phyloP scores from a whole-genome alignment of 1,284 basidiomycete genomes.

The Irpex lacteus region DNA sequence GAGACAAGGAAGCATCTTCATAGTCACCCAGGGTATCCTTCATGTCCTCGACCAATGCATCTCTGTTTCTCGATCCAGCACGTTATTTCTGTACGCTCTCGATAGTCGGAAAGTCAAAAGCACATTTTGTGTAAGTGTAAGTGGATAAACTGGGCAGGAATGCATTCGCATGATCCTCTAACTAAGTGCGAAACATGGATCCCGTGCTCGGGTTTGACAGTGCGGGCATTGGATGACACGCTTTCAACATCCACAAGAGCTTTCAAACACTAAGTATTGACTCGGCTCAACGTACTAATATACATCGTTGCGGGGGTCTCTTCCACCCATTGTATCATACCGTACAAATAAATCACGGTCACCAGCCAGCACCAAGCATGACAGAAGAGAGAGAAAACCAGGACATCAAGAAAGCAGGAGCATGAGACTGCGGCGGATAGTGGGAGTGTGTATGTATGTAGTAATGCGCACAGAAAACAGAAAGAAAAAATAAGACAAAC shows the following conservation, averaged over 20 bases:
- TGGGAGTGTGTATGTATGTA: no score
- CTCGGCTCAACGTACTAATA: background rate
- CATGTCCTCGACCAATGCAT: background rate
- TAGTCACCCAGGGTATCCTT: background rate
- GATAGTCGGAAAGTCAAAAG: no score
- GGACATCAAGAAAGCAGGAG: background rate
- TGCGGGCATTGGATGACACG: no score
- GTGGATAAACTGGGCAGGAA: no score
- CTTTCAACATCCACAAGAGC: background rate
- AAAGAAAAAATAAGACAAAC: background rate
- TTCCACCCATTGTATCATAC: background rate
- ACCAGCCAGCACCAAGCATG: background rate
- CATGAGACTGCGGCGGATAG: no score
- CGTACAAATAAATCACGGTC: background rate
- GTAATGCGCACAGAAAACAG: background rate
- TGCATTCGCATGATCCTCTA: no score
- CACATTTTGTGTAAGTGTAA: no score
- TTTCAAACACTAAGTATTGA: background rate
- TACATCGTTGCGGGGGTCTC: background rate
- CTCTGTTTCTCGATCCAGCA: background rate
- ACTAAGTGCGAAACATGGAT: no score
- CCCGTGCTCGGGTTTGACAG: no score
- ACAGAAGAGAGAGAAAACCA: background rate
- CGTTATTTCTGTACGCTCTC: background rate
- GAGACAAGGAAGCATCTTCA: constrained; percentile 11